phyloP scores from a whole-genome alignment of 164 flowering plant genomes.

The Stephania yunnanensis region DNA sequence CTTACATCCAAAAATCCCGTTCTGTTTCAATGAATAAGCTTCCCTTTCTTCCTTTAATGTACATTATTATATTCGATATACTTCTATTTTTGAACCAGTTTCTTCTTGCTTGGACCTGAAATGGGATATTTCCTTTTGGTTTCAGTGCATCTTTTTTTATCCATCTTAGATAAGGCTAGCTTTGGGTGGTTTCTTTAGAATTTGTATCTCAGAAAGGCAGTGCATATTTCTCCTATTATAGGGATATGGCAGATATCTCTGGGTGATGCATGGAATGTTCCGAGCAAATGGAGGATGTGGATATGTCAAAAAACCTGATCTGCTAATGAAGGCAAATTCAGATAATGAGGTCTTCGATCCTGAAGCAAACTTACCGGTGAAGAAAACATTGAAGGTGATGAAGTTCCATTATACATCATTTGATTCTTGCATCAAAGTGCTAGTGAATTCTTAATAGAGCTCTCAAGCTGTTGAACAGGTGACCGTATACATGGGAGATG shows the following conservation, averaged over 20 bases:
- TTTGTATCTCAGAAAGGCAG: not conserved
- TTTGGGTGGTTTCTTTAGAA: not conserved
- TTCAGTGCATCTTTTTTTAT: too few species aligned
- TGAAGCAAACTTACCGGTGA: constrained; percentile 3
- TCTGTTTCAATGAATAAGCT: not conserved
- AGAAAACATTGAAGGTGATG: constrained; percentile 4
- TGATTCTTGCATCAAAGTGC: not conserved
- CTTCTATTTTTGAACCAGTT: not conserved
- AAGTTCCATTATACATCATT: not conserved
- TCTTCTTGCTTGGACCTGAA: not conserved
- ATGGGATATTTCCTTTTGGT: not conserved
- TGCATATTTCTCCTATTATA: not conserved
- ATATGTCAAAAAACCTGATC: constrained; percentile 11
- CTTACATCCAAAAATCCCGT: not conserved
- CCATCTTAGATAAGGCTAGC: not conserved
- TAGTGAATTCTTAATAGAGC: not conserved
- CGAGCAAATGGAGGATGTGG: constrained; percentile 13
- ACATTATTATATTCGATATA: not conserved
- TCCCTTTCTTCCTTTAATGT: not conserved
- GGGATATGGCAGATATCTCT: constrained; percentile 16
- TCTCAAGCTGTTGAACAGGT: constrained; percentile 7
- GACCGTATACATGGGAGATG: constrained; percentile 19
- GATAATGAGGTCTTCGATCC: constrained; percentile 5
- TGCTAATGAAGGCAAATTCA: constrained; percentile 1
- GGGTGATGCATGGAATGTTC: constrained; percentile 17